Evolutionary conservation across 2,329 filamentous ascomycete genomes (phyloP).

Genomic region (Pezicula carpinea): DNA sequence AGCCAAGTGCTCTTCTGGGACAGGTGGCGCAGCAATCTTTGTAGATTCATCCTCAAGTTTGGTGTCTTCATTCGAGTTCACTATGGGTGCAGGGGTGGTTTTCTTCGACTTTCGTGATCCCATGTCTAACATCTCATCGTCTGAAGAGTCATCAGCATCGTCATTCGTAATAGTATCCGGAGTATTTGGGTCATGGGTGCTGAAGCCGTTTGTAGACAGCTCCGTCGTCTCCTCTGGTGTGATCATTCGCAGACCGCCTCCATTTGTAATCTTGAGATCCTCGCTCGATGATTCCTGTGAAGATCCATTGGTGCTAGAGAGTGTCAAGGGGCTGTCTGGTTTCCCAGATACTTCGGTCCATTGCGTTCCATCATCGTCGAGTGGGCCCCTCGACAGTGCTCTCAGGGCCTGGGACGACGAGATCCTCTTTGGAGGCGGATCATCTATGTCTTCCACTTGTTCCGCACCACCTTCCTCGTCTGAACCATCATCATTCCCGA

Average conservation of each 20-base stretch:
- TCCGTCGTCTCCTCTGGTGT: neutral
- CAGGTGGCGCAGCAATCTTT: neutral
- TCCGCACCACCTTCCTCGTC: constrained; percentile 31
- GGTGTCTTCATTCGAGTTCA: neutral
- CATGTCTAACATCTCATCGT: neutral
- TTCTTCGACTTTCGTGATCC: neutral
- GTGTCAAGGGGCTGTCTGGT: constrained; percentile 27
- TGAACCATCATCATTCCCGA: constrained; percentile 13
- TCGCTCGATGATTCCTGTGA: neutral
- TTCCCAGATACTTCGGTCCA: constrained; percentile 28
- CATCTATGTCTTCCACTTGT: constrained; percentile 30
- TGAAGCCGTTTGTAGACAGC: neutral
- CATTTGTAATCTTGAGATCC: neutral
- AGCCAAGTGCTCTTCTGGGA: constrained; percentile 2
- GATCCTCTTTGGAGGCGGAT: constrained; percentile 43
- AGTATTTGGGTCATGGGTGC: neutral
- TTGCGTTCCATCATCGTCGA: constrained; percentile 38
- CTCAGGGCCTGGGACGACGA: constrained; percentile 51
- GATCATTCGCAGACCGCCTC: neutral
- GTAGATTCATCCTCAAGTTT: neutral
- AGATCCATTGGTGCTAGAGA: constrained; percentile 11
- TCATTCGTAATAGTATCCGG: neutral
- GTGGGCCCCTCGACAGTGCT: constrained; percentile 44
- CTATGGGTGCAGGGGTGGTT: neutral
- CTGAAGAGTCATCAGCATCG: neutral